Base-by-base conservation (phyloP, 2,329 filamentous ascomycete species). In the Curvularia eragrostidis region DNA sequence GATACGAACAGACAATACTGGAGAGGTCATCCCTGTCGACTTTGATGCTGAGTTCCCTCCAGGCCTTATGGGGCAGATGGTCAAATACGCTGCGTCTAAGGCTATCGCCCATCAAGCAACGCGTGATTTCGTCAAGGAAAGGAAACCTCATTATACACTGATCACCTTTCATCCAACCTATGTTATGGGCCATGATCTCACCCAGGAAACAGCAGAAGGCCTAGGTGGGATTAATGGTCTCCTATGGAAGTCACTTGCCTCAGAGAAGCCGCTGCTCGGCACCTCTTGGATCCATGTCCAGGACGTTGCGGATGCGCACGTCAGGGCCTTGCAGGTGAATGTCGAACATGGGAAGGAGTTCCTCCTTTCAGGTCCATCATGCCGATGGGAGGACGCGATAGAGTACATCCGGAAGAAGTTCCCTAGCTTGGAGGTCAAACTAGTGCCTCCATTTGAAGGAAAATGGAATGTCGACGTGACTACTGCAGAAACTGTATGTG, bases 21-120 rank as follows among this genome's bases (percentile, higher is more conserved):
- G 39, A 3, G 19, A 41, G 19, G 19, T 41, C 39, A 41, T 23
- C 10, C 19, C 54, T 6, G 47, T 63, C 8, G 59, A 67, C 19
- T 48, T 57, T 15, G 49, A 50, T 21, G 30, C 30, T 12, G 18
- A 42, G 50, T 64, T 49, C 47, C 61, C 48, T 1, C 41, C 47
- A 21, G 49, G 41, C 12, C 49, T 54, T 9, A 48, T 52, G 21
- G 42, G 58, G 1, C 48, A 46, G 32, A 54, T 59, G 21, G 19
- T 56, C 1, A 67, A 66, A 6, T 69, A 71, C 24, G 56, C 61
- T 26, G 64, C 49, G 15, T 63, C 59, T 21, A 73, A 74, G 30
- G 58, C 72, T 32, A 59, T 72, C 7, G 71, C 72, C 1, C 67
- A 71, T 44, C 67, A 70, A 44, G 70, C 69, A 5, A 63, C 67